These are phyloP conservation scores for Cyathus striatus DNA, from an alignment of 768 basidiomycete species.

Conservation along the genomic window DNA sequence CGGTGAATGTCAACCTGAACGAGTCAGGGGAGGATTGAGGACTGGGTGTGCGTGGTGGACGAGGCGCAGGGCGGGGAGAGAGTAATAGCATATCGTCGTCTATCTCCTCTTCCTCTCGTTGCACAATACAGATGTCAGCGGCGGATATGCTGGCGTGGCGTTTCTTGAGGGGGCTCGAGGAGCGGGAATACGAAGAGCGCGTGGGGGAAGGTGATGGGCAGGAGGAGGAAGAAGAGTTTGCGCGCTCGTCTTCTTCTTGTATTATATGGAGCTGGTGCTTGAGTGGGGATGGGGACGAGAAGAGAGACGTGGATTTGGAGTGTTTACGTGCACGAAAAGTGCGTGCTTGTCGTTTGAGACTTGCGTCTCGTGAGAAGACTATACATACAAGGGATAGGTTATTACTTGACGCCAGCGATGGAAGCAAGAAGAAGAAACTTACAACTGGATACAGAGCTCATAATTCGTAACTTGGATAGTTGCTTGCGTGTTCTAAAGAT, in stretches of 20 bases:
- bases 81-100: constrained; percentile 6
- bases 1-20: constrained; percentile 26
- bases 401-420: constrained; percentile 5
- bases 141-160: constrained; percentile 22
- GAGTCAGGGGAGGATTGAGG: constrained; percentile 21
- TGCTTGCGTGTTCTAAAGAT: constrained; percentile 9
- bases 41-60: constrained; percentile 10
- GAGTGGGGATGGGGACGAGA: constrained; percentile 9
- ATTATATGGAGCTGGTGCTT: constrained; percentile 23
- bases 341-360: constrained; percentile 24
- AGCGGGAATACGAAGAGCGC: constrained; percentile 4
- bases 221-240: constrained; percentile 11
- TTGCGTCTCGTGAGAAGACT: constrained; percentile 26
- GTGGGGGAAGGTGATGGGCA: constrained; percentile 6
- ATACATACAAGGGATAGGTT: constrained; percentile 5
- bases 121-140: constrained; percentile 23
- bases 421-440: constrained; percentile 8
- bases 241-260: constrained; percentile 24
- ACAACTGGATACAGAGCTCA: constrained; percentile 21
- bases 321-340: constrained; percentile 15
- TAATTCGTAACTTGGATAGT: constrained; percentile 18
- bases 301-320: no score
- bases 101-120: constrained; percentile 11
- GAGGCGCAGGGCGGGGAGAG: constrained; percentile 12
- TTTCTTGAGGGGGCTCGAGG: constrained; percentile 12